Conservation (phyloP, 257 asterid species). For the Primulina eburnea region DNA sequence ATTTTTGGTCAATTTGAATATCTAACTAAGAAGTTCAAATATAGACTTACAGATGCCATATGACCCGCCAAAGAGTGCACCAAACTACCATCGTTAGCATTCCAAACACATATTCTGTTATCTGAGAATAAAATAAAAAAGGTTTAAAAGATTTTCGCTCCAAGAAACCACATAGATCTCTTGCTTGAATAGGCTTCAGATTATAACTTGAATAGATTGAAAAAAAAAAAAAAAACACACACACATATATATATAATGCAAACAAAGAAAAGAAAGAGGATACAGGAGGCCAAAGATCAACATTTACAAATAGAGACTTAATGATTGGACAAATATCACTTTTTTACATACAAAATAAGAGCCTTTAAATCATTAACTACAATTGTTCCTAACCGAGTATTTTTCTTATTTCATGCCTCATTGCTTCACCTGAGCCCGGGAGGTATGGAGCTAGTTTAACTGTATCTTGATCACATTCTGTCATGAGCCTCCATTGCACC, state of each 20-base stretch:
- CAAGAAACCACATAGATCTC: constrained; percentile 27
- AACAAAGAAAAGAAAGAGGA: not conserved
- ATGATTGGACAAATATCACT: not conserved
- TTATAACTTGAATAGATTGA: no score
- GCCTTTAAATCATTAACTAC: not conserved
- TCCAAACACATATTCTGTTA: constrained; percentile 93
- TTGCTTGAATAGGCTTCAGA: not conserved
- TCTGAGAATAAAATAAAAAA: constrained; percentile 51
- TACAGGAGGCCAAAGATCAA: not conserved
- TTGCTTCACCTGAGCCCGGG: not conserved
- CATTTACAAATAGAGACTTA: constrained; percentile 1
- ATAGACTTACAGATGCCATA: constrained; percentile 69
- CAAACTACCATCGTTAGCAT: constrained; percentile 96
- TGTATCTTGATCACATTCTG: constrained; percentile 30
- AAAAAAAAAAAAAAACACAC: no score
- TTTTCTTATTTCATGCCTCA: not conserved
- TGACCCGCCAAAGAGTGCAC: constrained; percentile 94
- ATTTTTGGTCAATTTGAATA: constrained; percentile 4
- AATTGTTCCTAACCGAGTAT: not conserved
- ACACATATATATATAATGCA: not conserved
- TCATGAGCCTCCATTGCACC: no score
- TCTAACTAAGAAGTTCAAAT: constrained; percentile 21
- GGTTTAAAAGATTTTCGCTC: constrained; percentile 16
- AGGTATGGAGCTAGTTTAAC: no score
- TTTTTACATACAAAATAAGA: not conserved